A percentile compares a stretch with the other conserved stretches of the same genome.
Evolutionary conservation across 352 stramenopile species (phyloP).

Genomic region (Phytophthora agathidicida): DNA sequence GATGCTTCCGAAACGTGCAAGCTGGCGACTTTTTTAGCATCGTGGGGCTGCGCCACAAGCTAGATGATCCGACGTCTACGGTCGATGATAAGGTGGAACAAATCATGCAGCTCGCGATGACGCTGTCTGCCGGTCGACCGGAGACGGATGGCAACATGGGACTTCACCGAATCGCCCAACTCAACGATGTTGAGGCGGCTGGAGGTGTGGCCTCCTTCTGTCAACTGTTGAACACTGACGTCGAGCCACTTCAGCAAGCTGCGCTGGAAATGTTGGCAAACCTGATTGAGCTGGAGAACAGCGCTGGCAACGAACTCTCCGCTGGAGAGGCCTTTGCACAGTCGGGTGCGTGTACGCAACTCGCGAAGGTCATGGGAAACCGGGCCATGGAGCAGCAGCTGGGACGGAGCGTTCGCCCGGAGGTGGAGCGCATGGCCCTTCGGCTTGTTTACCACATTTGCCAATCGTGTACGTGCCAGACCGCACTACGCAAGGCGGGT

Average conservation of each 20-base stretch:
- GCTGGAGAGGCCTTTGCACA: constrained; percentile 73
- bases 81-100: constrained; percentile 75
- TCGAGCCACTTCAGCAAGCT: constrained; percentile 59
- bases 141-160: constrained; percentile 75
- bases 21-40: constrained; percentile 79
- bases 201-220: constrained; percentile 79
- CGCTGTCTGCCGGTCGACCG: constrained; percentile 60
- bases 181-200: constrained; percentile 87
- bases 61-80: constrained; percentile 48
- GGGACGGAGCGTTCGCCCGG: constrained; percentile 43
- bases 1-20: constrained; percentile 77
- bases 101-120: constrained; percentile 61
- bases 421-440: constrained; percentile 77
- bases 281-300: constrained; percentile 77
- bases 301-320: constrained; percentile 64
- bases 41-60: constrained; percentile 61
- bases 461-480: constrained; percentile 68
- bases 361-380: constrained; percentile 73
- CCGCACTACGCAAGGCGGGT: constrained; percentile 65
- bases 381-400: constrained; percentile 61
- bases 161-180: constrained; percentile 71
- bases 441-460: constrained; percentile 80
- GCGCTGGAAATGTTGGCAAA: constrained; percentile 80
- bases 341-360: constrained; percentile 53
- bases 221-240: constrained; percentile 58